Evolutionary conservation across 2,329 filamentous ascomycete species (phyloP), one percentile per base, ranked within the genome.

Genomic region (Seiridium unicorne): DNA sequence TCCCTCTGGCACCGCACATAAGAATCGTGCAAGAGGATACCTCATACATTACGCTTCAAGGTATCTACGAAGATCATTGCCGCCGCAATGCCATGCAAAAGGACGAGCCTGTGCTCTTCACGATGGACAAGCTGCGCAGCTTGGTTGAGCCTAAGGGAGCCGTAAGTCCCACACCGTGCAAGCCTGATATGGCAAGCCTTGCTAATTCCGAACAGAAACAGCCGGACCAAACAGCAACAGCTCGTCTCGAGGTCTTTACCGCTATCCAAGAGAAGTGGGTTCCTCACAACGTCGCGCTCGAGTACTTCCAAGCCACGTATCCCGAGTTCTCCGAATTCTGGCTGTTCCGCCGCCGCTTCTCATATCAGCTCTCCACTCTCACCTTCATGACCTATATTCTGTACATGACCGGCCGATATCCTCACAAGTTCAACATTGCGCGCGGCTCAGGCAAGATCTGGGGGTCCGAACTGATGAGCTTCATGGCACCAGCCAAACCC

Each of bases 371-470:
- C 63, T 94, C 95, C 26, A 88, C 93, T 1, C 84, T 98, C 64
- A 97, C 95, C 1, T 99, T 99, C 79, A 97, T 99, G 90, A 98
- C 95, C 3, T 99, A 98, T 73, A 90, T 97, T 61, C 89, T 99
- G 79, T 94, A 94, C 78, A 98, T 99, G 88, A 92, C 94, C 73
- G 92, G 92, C 73, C 91, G 95, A 36, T 97, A 95, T 75, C 96
- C 95, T 5, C 92, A 93, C 76, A 99, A 99, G 82, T 89, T 98
- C 74, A 90, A 91, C 76, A 96, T 99, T 70, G 90, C 92, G 9
- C 89, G 93, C 32, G 85, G 86, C 36, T 93, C 90, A 5, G 96
- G 96, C 65, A 95, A 96, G 70, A 91, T 99, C 66, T 99, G 96
- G 96, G 93, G 93, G 53, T 92, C 92, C 6, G 95, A 99, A 75